These are phyloP conservation scores for Tuber microsphaerosporum DNA, from an alignment of 495 filamentous ascomycete species.

Conservation along the genomic window DNA sequence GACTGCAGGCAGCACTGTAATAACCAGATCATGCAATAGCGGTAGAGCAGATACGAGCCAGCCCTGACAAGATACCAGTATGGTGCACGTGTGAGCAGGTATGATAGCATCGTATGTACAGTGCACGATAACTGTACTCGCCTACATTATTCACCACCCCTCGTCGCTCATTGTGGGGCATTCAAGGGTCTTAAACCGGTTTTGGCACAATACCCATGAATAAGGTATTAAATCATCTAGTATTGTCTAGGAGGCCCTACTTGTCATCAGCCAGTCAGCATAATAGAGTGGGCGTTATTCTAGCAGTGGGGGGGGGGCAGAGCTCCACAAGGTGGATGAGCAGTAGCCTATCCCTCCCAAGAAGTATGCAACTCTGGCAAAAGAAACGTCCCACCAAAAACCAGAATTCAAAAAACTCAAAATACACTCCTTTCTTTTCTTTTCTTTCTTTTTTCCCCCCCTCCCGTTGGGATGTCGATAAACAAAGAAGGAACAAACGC, in stretches of 20 bases:
- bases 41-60: background rate
- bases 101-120: background rate
- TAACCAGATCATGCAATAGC: background rate
- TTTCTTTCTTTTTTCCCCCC: background rate
- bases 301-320: background rate
- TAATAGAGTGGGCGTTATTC: background rate
- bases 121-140: background rate
- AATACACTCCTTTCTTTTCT: background rate
- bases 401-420: background rate
- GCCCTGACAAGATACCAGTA: background rate
- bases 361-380: background rate
- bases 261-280: background rate
- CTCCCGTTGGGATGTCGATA: background rate
- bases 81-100: background rate
- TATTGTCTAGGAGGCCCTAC: background rate
- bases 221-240: background rate
- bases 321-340: background rate
- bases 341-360: background rate
- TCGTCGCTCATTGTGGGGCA: background rate
- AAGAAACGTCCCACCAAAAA: no score
- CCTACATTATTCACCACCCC: background rate
- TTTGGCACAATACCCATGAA: background rate
- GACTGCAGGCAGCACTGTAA: background rate
- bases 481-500: background rate
- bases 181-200: background rate